phyloP scores from a whole-genome alignment of 352 stramenopile species.

The Pythium apleroticum region DNA sequence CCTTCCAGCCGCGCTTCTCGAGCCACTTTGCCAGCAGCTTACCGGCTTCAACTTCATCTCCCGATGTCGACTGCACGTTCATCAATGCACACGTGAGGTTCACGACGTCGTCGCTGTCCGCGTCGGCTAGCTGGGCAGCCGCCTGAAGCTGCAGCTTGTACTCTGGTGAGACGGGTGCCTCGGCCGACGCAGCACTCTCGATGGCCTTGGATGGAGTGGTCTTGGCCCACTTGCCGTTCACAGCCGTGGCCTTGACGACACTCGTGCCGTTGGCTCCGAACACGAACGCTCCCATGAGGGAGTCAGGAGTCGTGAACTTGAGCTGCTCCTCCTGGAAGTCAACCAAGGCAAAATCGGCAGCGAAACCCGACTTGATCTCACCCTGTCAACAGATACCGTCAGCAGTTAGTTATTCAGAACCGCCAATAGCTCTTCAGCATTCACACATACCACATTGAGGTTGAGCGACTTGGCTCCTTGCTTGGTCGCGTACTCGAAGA shows the following conservation, averaged over 20 bases:
- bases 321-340: conserved; percentile 73
- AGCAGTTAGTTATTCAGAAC: no score
- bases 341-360: conserved; percentile 69
- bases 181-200: conserved; percentile 1
- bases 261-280: conserved; percentile 70
- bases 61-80: conserved; percentile 70
- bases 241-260: conserved; percentile 69
- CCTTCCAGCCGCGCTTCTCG: conserved; percentile 57
- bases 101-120: conserved; percentile 62
- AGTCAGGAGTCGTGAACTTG: conserved; percentile 56
- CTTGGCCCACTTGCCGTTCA: conserved; percentile 71
- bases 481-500: conserved; percentile 69
- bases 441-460: conserved; percentile 54
- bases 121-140: conserved; percentile 50
- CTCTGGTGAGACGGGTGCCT: conserved; percentile 36
- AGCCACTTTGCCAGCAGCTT: conserved; percentile 70
- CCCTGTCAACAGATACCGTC: conserved; percentile 32
- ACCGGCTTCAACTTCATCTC: conserved; percentile 72
- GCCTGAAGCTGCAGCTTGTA: conserved; percentile 43
- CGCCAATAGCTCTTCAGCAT: not conserved
- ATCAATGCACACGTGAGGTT: conserved; percentile 64
- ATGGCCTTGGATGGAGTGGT: conserved; percentile 25
- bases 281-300: conserved; percentile 65
- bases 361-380: conserved; percentile 62
- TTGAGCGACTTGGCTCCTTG: conserved; percentile 69